Evolutionary conservation across 73 alveolate species (phyloP), one percentile per base, ranked within the genome.

Genomic region (Paramecium caudatum): DNA sequence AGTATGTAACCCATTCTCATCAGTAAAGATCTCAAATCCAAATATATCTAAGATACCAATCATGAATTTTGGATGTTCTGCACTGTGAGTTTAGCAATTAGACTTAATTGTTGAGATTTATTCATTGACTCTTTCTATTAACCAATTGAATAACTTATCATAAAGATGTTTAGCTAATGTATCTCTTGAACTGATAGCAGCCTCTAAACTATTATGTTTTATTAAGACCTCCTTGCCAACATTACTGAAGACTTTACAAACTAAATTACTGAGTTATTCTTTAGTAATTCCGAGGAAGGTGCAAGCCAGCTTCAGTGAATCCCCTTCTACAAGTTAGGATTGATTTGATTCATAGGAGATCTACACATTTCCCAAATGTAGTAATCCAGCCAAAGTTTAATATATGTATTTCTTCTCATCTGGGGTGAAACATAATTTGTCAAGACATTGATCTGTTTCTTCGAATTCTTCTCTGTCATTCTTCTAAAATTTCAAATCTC

Each of bases 21-120:
- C 93, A 12, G 80, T 91, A 84, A 97, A 97, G 47, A 95, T 92
- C 88, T 97, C 99, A 91, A 97, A 97, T 4, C 99, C 99, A 87
- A 95, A 97, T 30, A 97, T 97, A 95, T 97, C 99, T 4, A 97
- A 82, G 16, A 97, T 62, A 4, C 99, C 99, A 17, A 98, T 97
- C 80, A 55, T 55, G 30, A 27, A 21, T 55, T 55, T 2, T 19
- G 80, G 23, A 27, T 27, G 30, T 27, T 55, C n/a, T n/a, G n/a
- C n/a, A n/a, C n/a, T n/a, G n/a, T n/a, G n/a, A n/a, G n/a, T 39
- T 33, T 0, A 33, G 30, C 32, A 16, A 23, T 21, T 33, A 25
- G 46, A 19, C 17, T 23, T 33, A 7, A 83, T 83, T 27, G 30
- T 83, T 8, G 8, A 80, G 70, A 47, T 41, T 49, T 15, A 47